These are phyloP conservation scores for Pythium brassicae DNA, from an alignment of 352 stramenopile genomes.

Conservation along the genomic window DNA sequence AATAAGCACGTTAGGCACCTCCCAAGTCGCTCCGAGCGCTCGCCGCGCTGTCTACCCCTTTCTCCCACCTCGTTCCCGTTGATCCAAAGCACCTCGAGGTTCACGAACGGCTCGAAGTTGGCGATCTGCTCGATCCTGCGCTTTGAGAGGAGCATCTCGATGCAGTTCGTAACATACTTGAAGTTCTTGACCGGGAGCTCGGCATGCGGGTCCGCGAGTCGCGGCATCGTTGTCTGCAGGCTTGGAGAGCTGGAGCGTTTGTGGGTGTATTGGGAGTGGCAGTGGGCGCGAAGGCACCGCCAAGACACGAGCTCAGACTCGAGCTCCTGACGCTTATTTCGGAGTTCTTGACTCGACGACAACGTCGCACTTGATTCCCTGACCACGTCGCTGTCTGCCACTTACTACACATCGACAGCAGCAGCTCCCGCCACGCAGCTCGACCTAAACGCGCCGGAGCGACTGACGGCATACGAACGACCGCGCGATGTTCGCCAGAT, in stretches of 20 bases:
- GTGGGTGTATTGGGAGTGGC: not conserved
- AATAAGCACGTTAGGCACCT: not conserved
- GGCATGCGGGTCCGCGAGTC: constrained; percentile 58
- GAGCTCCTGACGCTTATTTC: too few relatives aligned
- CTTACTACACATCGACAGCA: not conserved
- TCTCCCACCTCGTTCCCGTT: constrained; percentile 73
- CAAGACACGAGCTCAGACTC: too few relatives aligned
- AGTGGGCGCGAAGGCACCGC: not conserved
- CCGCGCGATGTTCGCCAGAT: constrained; percentile 37
- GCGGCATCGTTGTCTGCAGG: constrained; percentile 13
- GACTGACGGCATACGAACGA: too few relatives aligned
- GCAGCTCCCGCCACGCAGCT: not conserved
- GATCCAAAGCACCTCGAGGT: constrained; percentile 87
- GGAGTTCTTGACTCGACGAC: too few relatives aligned
- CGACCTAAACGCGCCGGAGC: not conserved
- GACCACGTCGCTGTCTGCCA: too few relatives aligned
- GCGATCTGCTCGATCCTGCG: constrained; percentile 74
- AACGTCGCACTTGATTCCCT: too few relatives aligned
- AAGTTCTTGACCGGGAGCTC: constrained; percentile 86
- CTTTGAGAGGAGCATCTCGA: constrained; percentile 78
- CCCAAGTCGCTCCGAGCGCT: not conserved
- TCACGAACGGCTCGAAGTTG: constrained; percentile 85
- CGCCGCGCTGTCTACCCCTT: not conserved
- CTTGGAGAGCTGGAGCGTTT: constrained; percentile 6
- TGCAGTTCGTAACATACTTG: constrained; percentile 90